Base-by-base conservation (phyloP, 2,329 filamentous ascomycete species). In the Metarhizium anisopliae region DNA sequence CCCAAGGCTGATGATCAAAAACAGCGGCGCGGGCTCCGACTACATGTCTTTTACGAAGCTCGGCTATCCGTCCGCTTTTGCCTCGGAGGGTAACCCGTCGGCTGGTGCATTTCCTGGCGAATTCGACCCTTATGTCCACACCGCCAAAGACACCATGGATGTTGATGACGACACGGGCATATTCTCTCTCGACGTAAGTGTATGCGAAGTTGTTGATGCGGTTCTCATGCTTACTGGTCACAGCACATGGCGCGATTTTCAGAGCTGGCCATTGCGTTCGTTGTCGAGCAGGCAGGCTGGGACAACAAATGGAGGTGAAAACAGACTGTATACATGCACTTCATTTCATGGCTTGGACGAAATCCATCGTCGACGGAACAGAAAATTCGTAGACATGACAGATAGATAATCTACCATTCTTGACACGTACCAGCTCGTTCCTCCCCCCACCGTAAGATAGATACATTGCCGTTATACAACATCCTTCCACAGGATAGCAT, bases 231-330 rank as follows among this genome's bases (percentile, higher is more conserved):
- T 66, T 45, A 64, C 50, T 7, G 0, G 5, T 42, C 13, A n/a
- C 38, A 71, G 67, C 71, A 73, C 40, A 72, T 72, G 70, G 70
- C 71, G 2, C 64, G 68, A n/a, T 73, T 73, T 57, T 67, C 69
- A 0, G 70, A 72, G 59, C 63, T 73, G 54, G 71, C 71, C 0
- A 68, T 73, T 50, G 70, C 71, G 1, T 73, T 70, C 60, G 66
- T 69, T 1, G 60, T 73, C 13, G 71, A 73, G 56, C 70, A 73
- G 61, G 68, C 66, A 14, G 70, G 71, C 2, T 73, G 71, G 71
- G 66, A 73, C 51, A 72, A 72, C 38, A 59, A 62, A 18, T 73
- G 71, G 71, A 64, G 71, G 59, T 73, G 62, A 50, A 10, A n/a
- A 6, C 2, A 36, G 35, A 25, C 25, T 25, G 25, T 25, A 25